Evolutionary conservation across 495 filamentous ascomycete genomes (phyloP), one percentile per base, ranked within the genome.

Genomic region (Symbiotaphrina buchneri): DNA sequence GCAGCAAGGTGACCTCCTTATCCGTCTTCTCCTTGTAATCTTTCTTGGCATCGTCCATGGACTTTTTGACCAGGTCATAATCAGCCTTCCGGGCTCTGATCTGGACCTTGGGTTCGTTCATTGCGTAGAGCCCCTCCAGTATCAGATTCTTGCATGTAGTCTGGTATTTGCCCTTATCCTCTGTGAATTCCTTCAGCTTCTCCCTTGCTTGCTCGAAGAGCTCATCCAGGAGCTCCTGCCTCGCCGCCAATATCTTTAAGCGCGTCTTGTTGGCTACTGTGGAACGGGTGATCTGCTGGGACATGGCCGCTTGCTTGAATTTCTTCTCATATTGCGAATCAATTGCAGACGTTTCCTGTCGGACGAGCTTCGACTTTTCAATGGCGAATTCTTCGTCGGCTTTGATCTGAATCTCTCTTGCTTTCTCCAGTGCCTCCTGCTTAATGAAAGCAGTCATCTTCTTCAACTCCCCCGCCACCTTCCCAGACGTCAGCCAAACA

Each of bases 391-490:
- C 90, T 51, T 94, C 83, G 55, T 95, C 79, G 52, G 90, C 90
- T 55, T 95, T 95, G 55, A 94, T 69, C 40, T 80, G 63, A 58
- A 99, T 95, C 53, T 99, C 90, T 46, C 71, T 71, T 42, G 84
- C 82, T 58, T 99, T 99, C 51, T 99, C 90, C 22, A 71, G 58
- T 16, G 90, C 90, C 65, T 99, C 90, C 59, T 94, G 84, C 49
- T 75, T 76, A 71, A 99, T 99, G 76, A 99, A 99, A 51, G 84
- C 81, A 27, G 90, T 95, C 90, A 99, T 99, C 65, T 99, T 99
- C 61, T 74, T 79, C 51, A 99, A 79, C 66, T 99, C 90, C 52
- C 68, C 66, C 47, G 72, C 65, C 56, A 99, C 85, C 84, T 94
- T 25, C 32, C 14, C 23, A 33, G 21, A 19, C 22, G 29, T 21